Percentiles rank a stretch among this genome's conserved stretches.
phyloP scores from a whole-genome alignment of 2,329 filamentous ascomycete species.

The Fusarium albosuccineum region DNA sequence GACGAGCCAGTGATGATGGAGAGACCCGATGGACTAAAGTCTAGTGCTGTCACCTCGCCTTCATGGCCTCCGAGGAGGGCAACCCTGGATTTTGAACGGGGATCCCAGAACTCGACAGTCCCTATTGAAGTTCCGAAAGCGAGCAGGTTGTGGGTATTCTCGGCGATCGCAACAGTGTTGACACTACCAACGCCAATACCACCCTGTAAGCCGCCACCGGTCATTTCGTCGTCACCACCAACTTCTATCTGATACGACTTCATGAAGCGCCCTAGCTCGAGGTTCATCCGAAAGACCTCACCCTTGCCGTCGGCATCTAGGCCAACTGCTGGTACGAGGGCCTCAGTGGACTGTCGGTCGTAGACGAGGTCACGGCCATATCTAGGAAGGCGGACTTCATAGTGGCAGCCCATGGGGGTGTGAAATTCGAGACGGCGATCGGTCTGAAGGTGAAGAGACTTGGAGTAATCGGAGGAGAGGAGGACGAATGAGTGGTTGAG shows the following conservation, averaged over 20 bases:
- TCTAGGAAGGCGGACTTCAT: conserved; percentile 88
- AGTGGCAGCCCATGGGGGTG: conserved; percentile 87
- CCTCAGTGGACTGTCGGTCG: conserved; percentile 84
- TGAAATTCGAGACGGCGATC: conserved; percentile 95
- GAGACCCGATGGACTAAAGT: conserved; percentile 87
- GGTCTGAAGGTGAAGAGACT: conserved; percentile 92
- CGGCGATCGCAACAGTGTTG: conserved; percentile 88
- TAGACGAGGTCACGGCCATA: conserved; percentile 94
- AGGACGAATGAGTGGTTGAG: conserved; percentile 93
- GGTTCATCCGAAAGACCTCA: conserved; percentile 92
- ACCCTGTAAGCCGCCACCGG: conserved; percentile 84
- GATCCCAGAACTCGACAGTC: conserved; percentile 98
- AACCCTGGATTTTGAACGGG: conserved; percentile 83
- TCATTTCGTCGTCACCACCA: conserved; percentile 81
- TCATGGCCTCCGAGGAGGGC: conserved; percentile 79
- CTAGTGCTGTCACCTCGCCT: conserved; percentile 85
- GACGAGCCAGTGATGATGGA: conserved; percentile 90
- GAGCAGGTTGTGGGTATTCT: conserved; percentile 88
- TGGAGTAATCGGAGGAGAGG: conserved; percentile 91
- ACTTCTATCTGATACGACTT: conserved; percentile 93
- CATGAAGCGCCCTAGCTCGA: conserved; percentile 95
- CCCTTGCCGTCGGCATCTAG: conserved; percentile 87
- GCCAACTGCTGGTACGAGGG: conserved; percentile 87
- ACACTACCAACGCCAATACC: conserved; percentile 88
- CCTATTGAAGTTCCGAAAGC: conserved; percentile 95